These are phyloP conservation scores for Cryoendolithus antarcticus DNA, from an alignment of 2,329 filamentous ascomycete species.

Conservation along the genomic window DNA sequence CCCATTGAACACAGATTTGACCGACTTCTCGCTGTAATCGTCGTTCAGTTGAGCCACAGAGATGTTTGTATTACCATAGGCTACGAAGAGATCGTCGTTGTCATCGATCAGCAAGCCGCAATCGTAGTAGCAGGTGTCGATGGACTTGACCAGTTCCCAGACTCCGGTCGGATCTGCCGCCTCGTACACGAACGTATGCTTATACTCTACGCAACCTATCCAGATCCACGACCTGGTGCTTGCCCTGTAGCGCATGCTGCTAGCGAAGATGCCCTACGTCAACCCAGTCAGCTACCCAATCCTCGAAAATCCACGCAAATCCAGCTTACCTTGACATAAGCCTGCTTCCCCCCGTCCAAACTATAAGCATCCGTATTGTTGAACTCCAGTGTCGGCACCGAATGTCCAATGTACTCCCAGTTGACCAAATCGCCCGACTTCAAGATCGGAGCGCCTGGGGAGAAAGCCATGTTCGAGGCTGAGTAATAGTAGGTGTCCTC, in stretches of 20 bases:
- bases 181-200: constrained; percentile 43
- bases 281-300: too few species aligned
- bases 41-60: constrained; percentile 38
- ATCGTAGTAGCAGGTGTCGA: constrained; percentile 44
- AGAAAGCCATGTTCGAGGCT: constrained; percentile 45
- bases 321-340: constrained; percentile 31
- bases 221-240: constrained; percentile 42
- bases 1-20: constrained; percentile 32
- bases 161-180: constrained; percentile 30
- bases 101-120: constrained; percentile 45
- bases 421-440: constrained; percentile 43
- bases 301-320: too few species aligned
- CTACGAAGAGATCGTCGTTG: constrained; percentile 47
- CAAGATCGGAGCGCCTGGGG: constrained; percentile 44
- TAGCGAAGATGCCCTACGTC: constrained; percentile 41
- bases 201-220: constrained; percentile 43
- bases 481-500: constrained; percentile 42
- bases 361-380: constrained; percentile 16
- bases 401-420: constrained; percentile 32
- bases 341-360: constrained; percentile 35
- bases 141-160: constrained; percentile 29
- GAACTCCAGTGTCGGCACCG: constrained; percentile 27
- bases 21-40: constrained; percentile 35
- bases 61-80: constrained; percentile 40
- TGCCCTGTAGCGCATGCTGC: constrained; percentile 39